A percentile compares a stretch with the other conserved stretches of the same genome.
Evolutionary conservation across 352 stramenopile species (phyloP).

Genomic region (Phytopythium boreale): DNA sequence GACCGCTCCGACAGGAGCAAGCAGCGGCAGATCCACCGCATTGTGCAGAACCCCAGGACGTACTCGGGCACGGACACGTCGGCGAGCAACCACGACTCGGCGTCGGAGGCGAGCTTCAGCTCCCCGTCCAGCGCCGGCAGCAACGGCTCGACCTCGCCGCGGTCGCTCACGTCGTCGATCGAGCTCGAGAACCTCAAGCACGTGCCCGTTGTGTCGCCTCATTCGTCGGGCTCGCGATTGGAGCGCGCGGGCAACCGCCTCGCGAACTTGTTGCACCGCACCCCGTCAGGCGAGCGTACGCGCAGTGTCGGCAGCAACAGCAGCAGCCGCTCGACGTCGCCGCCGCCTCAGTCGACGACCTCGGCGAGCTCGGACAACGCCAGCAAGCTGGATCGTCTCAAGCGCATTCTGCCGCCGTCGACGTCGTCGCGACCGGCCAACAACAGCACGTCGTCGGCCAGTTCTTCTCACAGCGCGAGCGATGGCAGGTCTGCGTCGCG

Average conservation of each 20-base stretch:
- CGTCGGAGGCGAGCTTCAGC: constrained; percentile 6
- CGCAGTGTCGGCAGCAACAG: constrained; percentile 1
- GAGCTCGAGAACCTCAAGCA: constrained; percentile 27
- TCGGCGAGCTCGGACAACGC: neutral
- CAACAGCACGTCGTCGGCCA: neutral
- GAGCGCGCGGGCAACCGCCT: constrained; percentile 26
- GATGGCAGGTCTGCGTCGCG: constrained; percentile 13
- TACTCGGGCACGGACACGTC: constrained; percentile 4
- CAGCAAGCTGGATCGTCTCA: neutral
- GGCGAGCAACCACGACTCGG: constrained; percentile 3
- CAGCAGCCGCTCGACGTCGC: constrained; percentile 1
- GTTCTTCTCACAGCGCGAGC: neutral
- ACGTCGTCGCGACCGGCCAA: neutral
- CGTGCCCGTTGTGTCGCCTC: constrained; percentile 6
- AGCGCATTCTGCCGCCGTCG: constrained; percentile 7
- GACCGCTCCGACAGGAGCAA: constrained; percentile 25
- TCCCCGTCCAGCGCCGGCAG: constrained; percentile 8
- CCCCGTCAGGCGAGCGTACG: neutral
- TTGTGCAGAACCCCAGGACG: constrained; percentile 4
- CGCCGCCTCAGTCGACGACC: neutral
- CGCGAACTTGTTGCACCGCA: constrained; percentile 31
- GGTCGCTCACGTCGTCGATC: constrained; percentile 19
- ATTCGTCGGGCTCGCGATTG: constrained; percentile 9
- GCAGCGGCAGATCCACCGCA: constrained; percentile 22
- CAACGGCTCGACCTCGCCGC: constrained; percentile 21